Percentiles rank a stretch among this genome's conserved stretches.
Conservation (phyloP, 192 early-diverging fungal species). For the Ambispora gerdemannii region DNA sequence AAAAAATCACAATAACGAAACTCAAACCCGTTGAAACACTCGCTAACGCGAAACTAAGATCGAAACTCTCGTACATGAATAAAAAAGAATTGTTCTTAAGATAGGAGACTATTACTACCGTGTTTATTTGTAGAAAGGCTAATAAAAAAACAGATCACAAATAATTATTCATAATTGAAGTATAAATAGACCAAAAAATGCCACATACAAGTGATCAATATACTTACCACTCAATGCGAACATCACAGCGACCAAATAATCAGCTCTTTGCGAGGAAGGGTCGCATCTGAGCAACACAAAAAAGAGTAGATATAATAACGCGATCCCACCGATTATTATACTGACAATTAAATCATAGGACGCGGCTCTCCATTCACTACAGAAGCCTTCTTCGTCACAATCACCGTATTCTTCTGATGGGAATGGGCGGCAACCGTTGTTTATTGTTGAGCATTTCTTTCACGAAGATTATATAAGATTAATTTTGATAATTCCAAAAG, state of each 20-base stretch:
- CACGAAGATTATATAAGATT: not conserved
- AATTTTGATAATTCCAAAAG: not conserved
- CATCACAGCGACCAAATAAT: not conserved
- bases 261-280: not conserved
- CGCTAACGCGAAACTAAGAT: not conserved
- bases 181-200: not conserved
- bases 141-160: not conserved
- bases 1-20: not conserved
- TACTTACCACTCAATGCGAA: not conserved
- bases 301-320: slow-evolving; percentile 10
- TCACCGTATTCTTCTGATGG: slow-evolving; percentile 13
- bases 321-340: not conserved
- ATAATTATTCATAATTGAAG: not conserved
- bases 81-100: not conserved
- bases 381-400: slow-evolving; percentile 25
- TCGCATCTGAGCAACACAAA: not conserved
- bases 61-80: not conserved
- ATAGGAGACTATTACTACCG: not conserved
- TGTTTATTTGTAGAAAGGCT: not conserved
- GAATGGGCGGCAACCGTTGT: slow-evolving; percentile 3
- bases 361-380: slow-evolving; percentile 24
- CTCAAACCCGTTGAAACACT: not conserved
- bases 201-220: not conserved
- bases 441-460: slow-evolving; percentile 27
- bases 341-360: slow-evolving; percentile 3